phyloP scores from a whole-genome alignment of 805 yeast species.

The Teunomyces kruisii region DNA sequence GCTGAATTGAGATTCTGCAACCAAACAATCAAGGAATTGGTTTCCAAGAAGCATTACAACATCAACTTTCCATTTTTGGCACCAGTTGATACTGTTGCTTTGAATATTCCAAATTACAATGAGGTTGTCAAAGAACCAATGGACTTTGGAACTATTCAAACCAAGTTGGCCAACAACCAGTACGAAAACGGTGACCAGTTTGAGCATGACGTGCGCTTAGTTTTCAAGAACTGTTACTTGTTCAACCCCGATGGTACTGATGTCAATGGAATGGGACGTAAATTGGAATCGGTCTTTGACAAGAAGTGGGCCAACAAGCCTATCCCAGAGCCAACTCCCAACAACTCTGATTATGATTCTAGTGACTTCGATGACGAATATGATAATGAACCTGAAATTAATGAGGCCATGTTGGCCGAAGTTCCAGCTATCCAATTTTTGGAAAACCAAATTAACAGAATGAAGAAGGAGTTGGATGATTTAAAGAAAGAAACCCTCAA shows the following conservation, averaged over 20 bases:
- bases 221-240: constrained; percentile 83
- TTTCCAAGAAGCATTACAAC: constrained; percentile 77
- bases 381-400: constrained; percentile 61
- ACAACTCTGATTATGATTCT: constrained; percentile 42
- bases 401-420: constrained; percentile 53
- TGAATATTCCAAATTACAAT: constrained; percentile 86
- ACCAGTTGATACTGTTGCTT: constrained; percentile 94
- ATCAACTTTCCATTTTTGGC: constrained; percentile 87
- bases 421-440: constrained; percentile 89
- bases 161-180: constrained; percentile 79
- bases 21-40: constrained; percentile 77
- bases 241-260: constrained; percentile 98
- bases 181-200: constrained; percentile 89
- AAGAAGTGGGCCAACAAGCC: constrained; percentile 78
- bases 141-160: constrained; percentile 86
- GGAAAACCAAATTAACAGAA: constrained; percentile 81
- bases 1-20: constrained; percentile 87
- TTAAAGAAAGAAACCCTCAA: constrained; percentile 78
- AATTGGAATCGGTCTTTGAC: constrained; percentile 81
- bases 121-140: constrained; percentile 89
- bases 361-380: constrained; percentile 36
- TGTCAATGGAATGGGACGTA: constrained; percentile 92
- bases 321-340: constrained; percentile 65
- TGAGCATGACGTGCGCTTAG: constrained; percentile 76
- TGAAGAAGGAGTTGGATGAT: constrained; percentile 81